Percentiles rank a stretch among this genome's conserved stretches.
Conservation (phyloP, 768 basidiomycete genomes). For the Trametes sanguinea region DNA sequence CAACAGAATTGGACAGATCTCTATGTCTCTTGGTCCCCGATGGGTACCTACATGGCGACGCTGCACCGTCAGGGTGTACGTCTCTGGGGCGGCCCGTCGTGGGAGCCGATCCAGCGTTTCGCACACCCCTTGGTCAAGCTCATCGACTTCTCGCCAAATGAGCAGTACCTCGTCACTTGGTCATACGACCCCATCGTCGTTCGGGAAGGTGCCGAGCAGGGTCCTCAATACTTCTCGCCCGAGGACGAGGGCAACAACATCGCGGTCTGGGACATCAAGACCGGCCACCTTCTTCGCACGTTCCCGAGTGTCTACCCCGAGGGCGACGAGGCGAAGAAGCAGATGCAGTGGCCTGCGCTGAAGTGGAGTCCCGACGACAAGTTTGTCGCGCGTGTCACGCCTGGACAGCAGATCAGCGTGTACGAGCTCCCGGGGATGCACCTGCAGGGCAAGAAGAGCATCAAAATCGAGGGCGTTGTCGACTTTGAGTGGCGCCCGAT, state of each 20-base stretch:
- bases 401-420: slow-evolving; percentile 92
- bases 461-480: slow-evolving; percentile 96
- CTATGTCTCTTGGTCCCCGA: slow-evolving; percentile 95
- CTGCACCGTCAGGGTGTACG: slow-evolving; percentile 94
- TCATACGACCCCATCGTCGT: slow-evolving; percentile 92
- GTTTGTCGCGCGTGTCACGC: slow-evolving; percentile 86
- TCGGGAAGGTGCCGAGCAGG: slow-evolving; percentile 76
- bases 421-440: slow-evolving; percentile 95
- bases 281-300: slow-evolving; percentile 88
- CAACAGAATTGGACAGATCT: slow-evolving; percentile 92
- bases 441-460: slow-evolving; percentile 91
- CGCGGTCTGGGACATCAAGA: slow-evolving; percentile 98
- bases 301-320: slow-evolving; percentile 71
- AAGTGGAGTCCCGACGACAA: slow-evolving; percentile 99
- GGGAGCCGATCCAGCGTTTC: slow-evolving; percentile 86
- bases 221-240: slow-evolving; percentile 83
- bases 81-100: slow-evolving; percentile 92
- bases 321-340: slow-evolving; percentile 68
- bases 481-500: slow-evolving; percentile 99
- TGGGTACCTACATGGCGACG: slow-evolving; percentile 93
- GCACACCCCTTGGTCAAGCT: slow-evolving; percentile 94
- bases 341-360: slow-evolving; percentile 91
- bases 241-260: slow-evolving; percentile 97
- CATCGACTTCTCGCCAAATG: slow-evolving; percentile 96
- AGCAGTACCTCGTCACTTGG: slow-evolving; percentile 97